These are phyloP conservation scores for Firmiana major DNA, from an alignment of 345 rosid genomes.

Conservation along the genomic window DNA sequence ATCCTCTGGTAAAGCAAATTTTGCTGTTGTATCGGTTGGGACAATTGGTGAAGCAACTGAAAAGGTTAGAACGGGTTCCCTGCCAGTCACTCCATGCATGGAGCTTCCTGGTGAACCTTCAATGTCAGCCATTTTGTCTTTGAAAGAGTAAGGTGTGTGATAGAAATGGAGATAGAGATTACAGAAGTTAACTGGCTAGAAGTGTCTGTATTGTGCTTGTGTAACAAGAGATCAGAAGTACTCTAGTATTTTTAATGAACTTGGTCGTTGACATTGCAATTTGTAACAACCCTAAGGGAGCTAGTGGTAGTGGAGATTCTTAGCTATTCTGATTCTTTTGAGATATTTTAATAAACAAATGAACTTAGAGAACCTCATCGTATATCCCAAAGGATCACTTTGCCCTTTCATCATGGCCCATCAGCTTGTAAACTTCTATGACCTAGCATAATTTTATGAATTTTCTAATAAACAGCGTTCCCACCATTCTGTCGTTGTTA, in stretches of 20 bases:
- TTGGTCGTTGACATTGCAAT: too few species aligned
- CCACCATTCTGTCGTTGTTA: background rate
- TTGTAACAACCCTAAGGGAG: too few species aligned
- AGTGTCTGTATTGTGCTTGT: too few species aligned
- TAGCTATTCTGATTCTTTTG: slow-evolving; percentile 8
- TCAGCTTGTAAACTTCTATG: background rate
- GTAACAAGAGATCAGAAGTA: too few species aligned
- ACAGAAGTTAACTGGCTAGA: too few species aligned
- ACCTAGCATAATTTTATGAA: background rate
- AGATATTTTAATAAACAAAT: background rate
- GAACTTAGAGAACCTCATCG: slow-evolving; percentile 28
- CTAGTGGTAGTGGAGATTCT: slow-evolving; percentile 11
- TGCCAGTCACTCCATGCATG: slow-evolving; percentile 11
- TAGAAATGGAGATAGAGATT: too few species aligned
- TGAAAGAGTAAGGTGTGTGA: too few species aligned
- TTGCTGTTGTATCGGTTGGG: slow-evolving; percentile 4
- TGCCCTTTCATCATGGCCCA: background rate
- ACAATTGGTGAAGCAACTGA: slow-evolving; percentile 8
- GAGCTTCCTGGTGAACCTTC: slow-evolving; percentile 5
- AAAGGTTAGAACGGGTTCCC: background rate
- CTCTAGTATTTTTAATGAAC: too few species aligned
- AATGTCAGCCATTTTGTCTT: too few species aligned
- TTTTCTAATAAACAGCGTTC: background rate
- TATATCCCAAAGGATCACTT: slow-evolving; percentile 40
- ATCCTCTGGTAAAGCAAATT: background rate